Base-by-base conservation (phyloP, 2,329 filamentous ascomycete genomes). In the Chrysoporthe puriensis region DNA sequence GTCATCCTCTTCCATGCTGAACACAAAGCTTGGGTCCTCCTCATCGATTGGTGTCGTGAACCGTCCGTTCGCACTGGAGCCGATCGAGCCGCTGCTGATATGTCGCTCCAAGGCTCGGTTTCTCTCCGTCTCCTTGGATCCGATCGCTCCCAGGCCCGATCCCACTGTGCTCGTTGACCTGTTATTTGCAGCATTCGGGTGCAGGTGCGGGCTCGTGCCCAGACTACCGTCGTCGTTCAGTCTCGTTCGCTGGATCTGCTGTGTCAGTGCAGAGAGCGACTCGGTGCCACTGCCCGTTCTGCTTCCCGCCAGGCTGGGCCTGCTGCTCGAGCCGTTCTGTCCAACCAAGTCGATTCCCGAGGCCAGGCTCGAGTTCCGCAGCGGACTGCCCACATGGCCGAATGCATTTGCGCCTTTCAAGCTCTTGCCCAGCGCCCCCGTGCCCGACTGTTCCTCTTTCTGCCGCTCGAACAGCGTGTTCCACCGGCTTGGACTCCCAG, bases 1-100 rank as follows among this genome's bases (percentile, higher is more conserved):
- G 32, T 86, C 85, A 36, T 87, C 86, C 66, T 88, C 86, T 71
- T 90, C 88, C 87, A 90, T 90, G 73, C 81, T 86, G 74, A 90
- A 90, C 16, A 90, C 85, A 71, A 90, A 89, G 36, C 86, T 84
- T 4, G 85, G 81, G 66, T 90, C 86, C 72, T 90, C 88, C 73
- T 90, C 88, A 68, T 89, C 87, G 70, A 90, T 90, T 3, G 87
- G 87, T 0, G 86, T 89, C 1, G 87, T 87, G 74, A 88, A 89
- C 18, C 88, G 81, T 26, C 85, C 86, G 26, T 69, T 69, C 50
- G 82, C 86, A 26, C 78, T 83, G 60, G 85, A 86, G 71, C 84
- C 82, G 72, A 88, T 84, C 71, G 86, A 88, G 42, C 83, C 83
- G 66, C 83, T 87, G 72, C 86, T 89, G 46, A 88, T 81, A 74